These are phyloP conservation scores for Rhexocercosporidium sp. DNA, from an alignment of 2,329 filamentous ascomycete species.

Conservation along the genomic window DNA sequence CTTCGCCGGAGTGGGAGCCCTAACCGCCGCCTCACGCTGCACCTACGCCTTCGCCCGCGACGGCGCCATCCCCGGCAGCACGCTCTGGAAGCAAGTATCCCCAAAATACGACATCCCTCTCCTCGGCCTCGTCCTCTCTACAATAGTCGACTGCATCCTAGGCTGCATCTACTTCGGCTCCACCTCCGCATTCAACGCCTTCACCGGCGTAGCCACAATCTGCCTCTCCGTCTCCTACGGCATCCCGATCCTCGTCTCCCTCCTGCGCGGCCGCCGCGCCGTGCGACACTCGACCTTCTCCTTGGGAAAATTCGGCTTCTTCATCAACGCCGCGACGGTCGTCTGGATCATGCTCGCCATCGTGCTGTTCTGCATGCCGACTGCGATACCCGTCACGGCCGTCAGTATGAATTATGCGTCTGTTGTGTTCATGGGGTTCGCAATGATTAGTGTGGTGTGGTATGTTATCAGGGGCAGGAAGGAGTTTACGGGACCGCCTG, in stretches of 20 bases:
- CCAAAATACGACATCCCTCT: conserved; percentile 71
- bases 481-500: conserved; percentile 63
- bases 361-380: conserved; percentile 78
- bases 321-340: conserved; percentile 72
- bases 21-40: conserved; percentile 76
- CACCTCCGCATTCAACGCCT: conserved; percentile 77
- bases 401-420: conserved; percentile 70
- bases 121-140: conserved; percentile 70
- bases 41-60: conserved; percentile 79
- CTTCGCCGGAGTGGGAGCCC: conserved; percentile 75
- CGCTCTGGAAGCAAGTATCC: conserved; percentile 70
- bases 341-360: conserved; percentile 73
- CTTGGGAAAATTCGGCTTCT: conserved; percentile 70
- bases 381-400: conserved; percentile 61
- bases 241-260: conserved; percentile 73
- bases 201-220: conserved; percentile 81
- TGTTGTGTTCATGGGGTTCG: conserved; percentile 69
- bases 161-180: conserved; percentile 83
- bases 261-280: conserved; percentile 68
- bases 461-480: conserved; percentile 67
- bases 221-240: conserved; percentile 78
- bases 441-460: conserved; percentile 63
- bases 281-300: conserved; percentile 71
- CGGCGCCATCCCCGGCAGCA: conserved; percentile 73
- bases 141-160: conserved; percentile 70